Conservation (phyloP, 2,329 filamentous ascomycete species). For the Neoarthrinium moseri region DNA sequence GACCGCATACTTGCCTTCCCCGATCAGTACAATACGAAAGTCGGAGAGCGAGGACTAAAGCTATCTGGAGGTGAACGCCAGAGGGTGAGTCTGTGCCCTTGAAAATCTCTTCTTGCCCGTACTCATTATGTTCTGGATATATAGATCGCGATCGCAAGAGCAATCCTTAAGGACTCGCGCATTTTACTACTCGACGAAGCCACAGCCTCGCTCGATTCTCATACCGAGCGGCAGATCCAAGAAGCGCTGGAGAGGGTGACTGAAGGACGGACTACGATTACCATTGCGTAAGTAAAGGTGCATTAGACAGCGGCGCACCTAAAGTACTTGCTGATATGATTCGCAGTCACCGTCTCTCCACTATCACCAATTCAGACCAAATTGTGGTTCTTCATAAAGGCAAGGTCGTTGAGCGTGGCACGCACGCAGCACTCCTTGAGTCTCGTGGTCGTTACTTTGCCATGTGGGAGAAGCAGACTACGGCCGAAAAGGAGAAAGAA, state of each 20-base stretch:
- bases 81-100: conserved; percentile 34
- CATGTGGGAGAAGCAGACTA: conserved; percentile 53
- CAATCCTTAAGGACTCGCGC: conserved; percentile 67
- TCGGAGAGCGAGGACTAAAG: conserved; percentile 24
- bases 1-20: conserved; percentile 56
- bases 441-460: conserved; percentile 46
- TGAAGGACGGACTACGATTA: conserved; percentile 49
- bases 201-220: conserved; percentile 66
- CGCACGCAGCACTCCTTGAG: conserved; percentile 45
- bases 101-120: neutral
- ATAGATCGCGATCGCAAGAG: conserved; percentile 57
- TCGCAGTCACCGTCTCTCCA: conserved; percentile 53
- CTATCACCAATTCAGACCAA: conserved; percentile 53
- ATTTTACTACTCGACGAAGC: conserved; percentile 72
- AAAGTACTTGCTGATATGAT: neutral
- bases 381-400: conserved; percentile 55
- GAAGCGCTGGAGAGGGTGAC: conserved; percentile 47
- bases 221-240: conserved; percentile 59
- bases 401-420: conserved; percentile 48
- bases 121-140: neutral
- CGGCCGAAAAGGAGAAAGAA: conserved; percentile 33
- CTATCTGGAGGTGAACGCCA: conserved; percentile 62
- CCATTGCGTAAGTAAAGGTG: conserved; percentile 47
- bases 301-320: no score
- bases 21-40: conserved; percentile 35